Base-by-base conservation (phyloP, 129 eudicot species). In the Escallonia herrerae region DNA sequence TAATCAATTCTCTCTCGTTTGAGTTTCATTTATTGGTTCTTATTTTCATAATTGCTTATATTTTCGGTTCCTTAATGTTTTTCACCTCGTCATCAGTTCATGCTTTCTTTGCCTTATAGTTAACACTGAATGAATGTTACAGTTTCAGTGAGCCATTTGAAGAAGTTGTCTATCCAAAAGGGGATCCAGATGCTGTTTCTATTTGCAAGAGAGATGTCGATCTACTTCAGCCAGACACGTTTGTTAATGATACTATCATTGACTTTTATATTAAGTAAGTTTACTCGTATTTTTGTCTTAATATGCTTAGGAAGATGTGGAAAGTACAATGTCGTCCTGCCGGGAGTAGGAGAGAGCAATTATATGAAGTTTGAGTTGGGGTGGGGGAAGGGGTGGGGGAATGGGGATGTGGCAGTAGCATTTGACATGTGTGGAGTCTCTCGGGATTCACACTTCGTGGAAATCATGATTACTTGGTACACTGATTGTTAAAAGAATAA, bases 211-310 rank as follows among this genome's bases (percentile, higher is more conserved):
- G 95, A 68, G 97, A 91, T 39, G 80, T 87, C n/a, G 97, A 91
- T 81, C 68, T 91, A 52, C 85, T 91, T 63, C 79, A 66, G 43
- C 97, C 97, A 41, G 96, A 87, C 76, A 83, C 89, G 62, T 91
- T 84, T 72, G 87, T 91, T 51, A 91, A 91, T 62, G 97, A 91
- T 78, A 91, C 97, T 33, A 83, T 91, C 77, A 87, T 91, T 45
- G 97, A 91, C 83, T 91, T 91, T 63, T 91, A 91, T 67, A 87
- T 91, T 75, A 91, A 78, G 96, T 91, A 81, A 76, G 95, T 72
- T 68, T 38, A n/a, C 62, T 65, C 50, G 8, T 60, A 8, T 7
- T 50, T 64, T 54, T 53, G 61, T 53, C 5, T 15, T 54, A 4
- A 8, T 59, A 45, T 39, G 46, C n/a, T 52, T 53, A 0, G 4